phyloP scores from a whole-genome alignment of 1,139 yeast species.

The Saccharomyces uvarum region DNA sequence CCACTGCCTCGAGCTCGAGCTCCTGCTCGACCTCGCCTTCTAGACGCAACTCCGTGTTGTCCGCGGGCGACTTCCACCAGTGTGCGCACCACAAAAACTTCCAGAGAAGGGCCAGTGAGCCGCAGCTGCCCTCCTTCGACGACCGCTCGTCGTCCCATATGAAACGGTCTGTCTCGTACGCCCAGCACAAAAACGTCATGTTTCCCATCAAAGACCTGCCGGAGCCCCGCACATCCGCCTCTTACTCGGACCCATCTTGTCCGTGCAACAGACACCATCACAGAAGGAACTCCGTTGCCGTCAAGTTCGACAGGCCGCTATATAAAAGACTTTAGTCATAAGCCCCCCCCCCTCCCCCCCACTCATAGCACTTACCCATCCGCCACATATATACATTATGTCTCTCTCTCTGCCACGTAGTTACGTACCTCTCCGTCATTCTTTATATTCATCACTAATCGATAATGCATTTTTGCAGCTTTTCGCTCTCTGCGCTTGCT shows the following conservation, averaged over 20 bases:
- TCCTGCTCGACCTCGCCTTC: background rate
- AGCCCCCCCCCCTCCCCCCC: background rate
- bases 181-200: background rate
- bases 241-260: conserved; percentile 4
- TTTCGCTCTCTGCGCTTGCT: background rate
- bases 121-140: conserved; percentile 4
- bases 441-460: background rate
- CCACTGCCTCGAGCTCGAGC: background rate
- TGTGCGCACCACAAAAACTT: conserved; percentile 11
- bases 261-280: conserved; percentile 30
- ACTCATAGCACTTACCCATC: background rate
- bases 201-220: background rate
- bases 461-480: background rate
- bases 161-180: background rate
- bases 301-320: conserved; percentile 25
- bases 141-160: background rate
- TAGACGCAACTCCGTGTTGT: background rate
- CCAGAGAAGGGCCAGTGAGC: conserved; percentile 9
- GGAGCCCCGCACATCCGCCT: background rate
- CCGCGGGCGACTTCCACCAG: conserved; percentile 15
- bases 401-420: background rate
- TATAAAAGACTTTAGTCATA: conserved; percentile 10
- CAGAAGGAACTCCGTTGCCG: conserved; percentile 30
- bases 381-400: background rate
- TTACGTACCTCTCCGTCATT: background rate